Evolutionary conservation across 768 basidiomycete species (phyloP).

Genomic region (Sarcodon aspratus): DNA sequence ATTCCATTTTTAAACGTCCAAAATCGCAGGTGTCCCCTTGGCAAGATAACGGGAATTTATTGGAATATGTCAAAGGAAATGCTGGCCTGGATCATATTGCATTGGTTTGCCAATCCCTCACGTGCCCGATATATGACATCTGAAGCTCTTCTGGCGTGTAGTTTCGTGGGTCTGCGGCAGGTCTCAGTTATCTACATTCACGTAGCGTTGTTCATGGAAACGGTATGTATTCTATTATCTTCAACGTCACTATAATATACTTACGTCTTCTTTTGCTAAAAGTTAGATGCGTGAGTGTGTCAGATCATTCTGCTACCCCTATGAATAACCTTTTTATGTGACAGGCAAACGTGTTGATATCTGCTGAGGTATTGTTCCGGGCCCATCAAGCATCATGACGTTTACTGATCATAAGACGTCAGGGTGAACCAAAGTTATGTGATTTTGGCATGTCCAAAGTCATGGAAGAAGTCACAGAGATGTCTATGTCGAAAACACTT

Average conservation of each 20-base stretch:
- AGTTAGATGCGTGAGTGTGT: conserved; percentile 50
- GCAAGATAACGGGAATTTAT: conserved; percentile 47
- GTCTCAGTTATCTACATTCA: conserved; percentile 45
- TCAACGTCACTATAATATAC: too few species aligned
- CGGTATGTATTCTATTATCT: conserved; percentile 27
- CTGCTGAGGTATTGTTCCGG: conserved; percentile 25
- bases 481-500: conserved; percentile 31
- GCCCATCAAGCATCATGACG: background rate
- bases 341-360: conserved; percentile 50
- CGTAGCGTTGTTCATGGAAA: conserved; percentile 47
- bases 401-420: background rate
- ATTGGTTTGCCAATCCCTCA: conserved; percentile 23
- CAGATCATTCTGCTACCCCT: background rate
- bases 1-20: conserved; percentile 1
- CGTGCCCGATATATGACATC: background rate
- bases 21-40: conserved; percentile 43
- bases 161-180: conserved; percentile 43
- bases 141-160: conserved; percentile 10
- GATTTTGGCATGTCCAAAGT: conserved; percentile 59
- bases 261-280: background rate
- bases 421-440: conserved; percentile 46
- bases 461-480: conserved; percentile 45
- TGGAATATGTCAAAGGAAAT: conserved; percentile 32
- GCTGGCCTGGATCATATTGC: conserved; percentile 26
- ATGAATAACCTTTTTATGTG: conserved; percentile 1